A percentile compares a stretch with the other conserved stretches of the same genome.
phyloP scores from a whole-genome alignment of 768 basidiomycete genomes.

The Fibroporia radiculosa region DNA sequence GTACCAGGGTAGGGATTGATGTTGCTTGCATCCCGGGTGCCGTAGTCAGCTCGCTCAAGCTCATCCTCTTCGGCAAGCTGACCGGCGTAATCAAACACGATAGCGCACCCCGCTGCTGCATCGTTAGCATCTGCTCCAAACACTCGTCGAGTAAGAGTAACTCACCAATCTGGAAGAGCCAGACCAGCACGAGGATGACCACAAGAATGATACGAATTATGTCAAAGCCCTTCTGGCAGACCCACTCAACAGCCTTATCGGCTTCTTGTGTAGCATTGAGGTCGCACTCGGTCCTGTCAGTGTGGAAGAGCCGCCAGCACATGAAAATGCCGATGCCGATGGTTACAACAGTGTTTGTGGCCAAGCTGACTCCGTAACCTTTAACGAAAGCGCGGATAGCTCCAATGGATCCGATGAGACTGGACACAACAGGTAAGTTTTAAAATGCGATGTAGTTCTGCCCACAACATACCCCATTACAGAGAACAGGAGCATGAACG shows the following conservation, averaged over 20 bases:
- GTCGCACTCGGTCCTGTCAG: slow-evolving; percentile 29
- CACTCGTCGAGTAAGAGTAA: slow-evolving; percentile 7
- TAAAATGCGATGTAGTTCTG: not conserved
- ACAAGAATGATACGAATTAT: slow-evolving; percentile 37
- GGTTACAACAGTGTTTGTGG: slow-evolving; percentile 38
- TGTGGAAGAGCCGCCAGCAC: slow-evolving; percentile 37
- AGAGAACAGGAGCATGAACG: slow-evolving; percentile 39
- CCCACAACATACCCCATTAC: slow-evolving; percentile 35
- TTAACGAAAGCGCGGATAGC: slow-evolving; percentile 35
- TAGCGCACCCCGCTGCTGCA: slow-evolving; percentile 39
- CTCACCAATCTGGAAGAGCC: slow-evolving; percentile 51
- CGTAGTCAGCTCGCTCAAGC: not conserved
- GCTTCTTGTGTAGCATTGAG: slow-evolving; percentile 25
- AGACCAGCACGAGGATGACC: slow-evolving; percentile 39
- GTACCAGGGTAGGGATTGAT: slow-evolving; percentile 4
- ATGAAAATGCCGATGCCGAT: slow-evolving; percentile 41
- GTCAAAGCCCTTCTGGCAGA: slow-evolving; percentile 36
- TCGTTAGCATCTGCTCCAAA: not conserved
- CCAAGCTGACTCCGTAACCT: slow-evolving; percentile 35
- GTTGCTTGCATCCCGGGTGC: not conserved
- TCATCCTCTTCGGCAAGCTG: slow-evolving; percentile 45
- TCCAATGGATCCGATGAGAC: slow-evolving; percentile 39
- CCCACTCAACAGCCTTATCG: slow-evolving; percentile 22
- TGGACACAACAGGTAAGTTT: slow-evolving; percentile 6
- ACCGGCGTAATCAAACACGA: slow-evolving; percentile 43